Evolutionary conservation across 768 basidiomycete genomes (phyloP).

Genomic region (Phanerochaete carnosa): DNA sequence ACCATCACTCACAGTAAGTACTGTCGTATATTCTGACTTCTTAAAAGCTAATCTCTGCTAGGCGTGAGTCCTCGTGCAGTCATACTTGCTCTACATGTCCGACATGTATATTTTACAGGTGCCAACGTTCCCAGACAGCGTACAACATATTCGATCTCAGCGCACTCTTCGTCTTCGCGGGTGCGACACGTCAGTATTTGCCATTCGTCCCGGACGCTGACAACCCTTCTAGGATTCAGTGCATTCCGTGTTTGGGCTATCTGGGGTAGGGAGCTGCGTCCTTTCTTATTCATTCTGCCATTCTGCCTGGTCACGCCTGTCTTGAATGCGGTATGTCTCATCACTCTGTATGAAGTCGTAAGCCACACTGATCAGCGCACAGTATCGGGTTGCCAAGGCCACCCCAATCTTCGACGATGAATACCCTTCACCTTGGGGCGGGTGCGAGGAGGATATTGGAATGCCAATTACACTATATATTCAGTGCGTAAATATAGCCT

Average conservation of each 20-base stretch:
- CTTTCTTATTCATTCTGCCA: slow-evolving; percentile 6
- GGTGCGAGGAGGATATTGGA: neutral
- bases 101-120: neutral
- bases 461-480: slow-evolving; percentile 2
- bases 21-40: neutral
- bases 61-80: neutral
- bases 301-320: slow-evolving; percentile 5
- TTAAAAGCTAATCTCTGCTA: neutral
- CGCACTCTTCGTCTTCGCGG: slow-evolving; percentile 8
- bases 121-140: neutral
- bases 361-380: neutral
- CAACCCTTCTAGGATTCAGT: slow-evolving; percentile 1
- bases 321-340: neutral
- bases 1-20: neutral
- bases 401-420: neutral
- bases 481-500: neutral
- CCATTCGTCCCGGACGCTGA: neutral
- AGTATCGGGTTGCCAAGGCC: slow-evolving; percentile 3
- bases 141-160: slow-evolving; percentile 7
- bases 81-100: neutral
- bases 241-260: slow-evolving; percentile 12
- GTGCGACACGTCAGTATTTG: neutral
- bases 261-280: slow-evolving; percentile 7
- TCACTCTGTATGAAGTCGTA: neutral
- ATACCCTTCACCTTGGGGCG: slow-evolving; percentile 5